Evolutionary conservation across 2,329 filamentous ascomycete genomes (phyloP).

Genomic region (Bipolaris cookei): DNA sequence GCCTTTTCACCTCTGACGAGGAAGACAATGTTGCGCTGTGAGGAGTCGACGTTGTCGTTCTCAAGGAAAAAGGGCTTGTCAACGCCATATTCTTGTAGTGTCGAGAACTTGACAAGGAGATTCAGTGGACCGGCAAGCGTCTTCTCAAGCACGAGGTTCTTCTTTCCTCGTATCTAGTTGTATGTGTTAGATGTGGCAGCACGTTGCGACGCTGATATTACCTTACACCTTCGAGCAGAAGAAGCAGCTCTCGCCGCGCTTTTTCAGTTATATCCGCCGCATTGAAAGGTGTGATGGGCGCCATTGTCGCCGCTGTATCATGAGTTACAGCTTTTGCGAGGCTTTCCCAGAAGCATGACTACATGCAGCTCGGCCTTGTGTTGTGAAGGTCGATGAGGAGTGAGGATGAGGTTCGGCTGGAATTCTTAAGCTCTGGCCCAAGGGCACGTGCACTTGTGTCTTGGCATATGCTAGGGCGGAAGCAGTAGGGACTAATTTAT

Average conservation of each 20-base stretch:
- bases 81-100: slow-evolving; percentile 94
- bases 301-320: slow-evolving; percentile 57
- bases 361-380: slow-evolving; percentile 13
- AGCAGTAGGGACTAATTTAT: not conserved
- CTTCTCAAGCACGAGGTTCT: slow-evolving; percentile 94
- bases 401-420: slow-evolving; percentile 1
- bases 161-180: slow-evolving; percentile 90
- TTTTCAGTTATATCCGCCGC: slow-evolving; percentile 78
- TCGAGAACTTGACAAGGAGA: slow-evolving; percentile 92
- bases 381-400: slow-evolving; percentile 12
- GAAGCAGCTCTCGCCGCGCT: slow-evolving; percentile 85
- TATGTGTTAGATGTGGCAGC: slow-evolving; percentile 42
- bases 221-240: slow-evolving; percentile 94
- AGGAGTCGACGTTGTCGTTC: slow-evolving; percentile 92
- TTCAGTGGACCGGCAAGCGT: slow-evolving; percentile 88
- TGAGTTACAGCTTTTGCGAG: slow-evolving; percentile 13
- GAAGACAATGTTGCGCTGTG: slow-evolving; percentile 94
- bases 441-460: slow-evolving; percentile 25
- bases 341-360: slow-evolving; percentile 14
- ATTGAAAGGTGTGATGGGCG: slow-evolving; percentile 73
- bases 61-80: slow-evolving; percentile 97
- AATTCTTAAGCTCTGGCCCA: slow-evolving; percentile 15
- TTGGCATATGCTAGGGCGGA: slow-evolving; percentile 17
- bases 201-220: slow-evolving; percentile 45
- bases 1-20: slow-evolving; percentile 89